phyloP scores from a whole-genome alignment of 306 rosid genomes.

The Acacia melanoxylon region DNA sequence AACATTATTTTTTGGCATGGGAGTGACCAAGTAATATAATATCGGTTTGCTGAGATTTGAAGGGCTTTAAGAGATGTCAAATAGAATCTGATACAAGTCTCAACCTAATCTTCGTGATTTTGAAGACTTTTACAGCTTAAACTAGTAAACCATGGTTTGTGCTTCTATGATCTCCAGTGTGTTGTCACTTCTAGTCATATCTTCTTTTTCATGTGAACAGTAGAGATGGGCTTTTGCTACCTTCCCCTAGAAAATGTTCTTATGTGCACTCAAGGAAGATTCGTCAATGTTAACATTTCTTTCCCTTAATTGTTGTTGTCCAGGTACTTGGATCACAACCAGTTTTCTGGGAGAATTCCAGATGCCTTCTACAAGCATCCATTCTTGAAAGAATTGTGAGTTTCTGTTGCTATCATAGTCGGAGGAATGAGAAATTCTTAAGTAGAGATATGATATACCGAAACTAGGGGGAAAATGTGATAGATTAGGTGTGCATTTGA shows the following conservation, averaged over 20 bases:
- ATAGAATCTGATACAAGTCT: slow-evolving; percentile 19
- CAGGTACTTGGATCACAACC: slow-evolving; percentile 98
- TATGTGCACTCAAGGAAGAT: not conserved
- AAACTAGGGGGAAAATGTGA: not conserved
- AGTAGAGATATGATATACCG: too few species aligned
- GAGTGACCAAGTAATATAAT: not conserved
- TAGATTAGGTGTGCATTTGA: too few species aligned
- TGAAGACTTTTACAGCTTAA: not conserved
- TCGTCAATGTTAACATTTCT: not conserved
- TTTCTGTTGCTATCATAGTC: slow-evolving; percentile 7
- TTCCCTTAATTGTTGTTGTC: not conserved
- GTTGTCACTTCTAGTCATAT: not conserved
- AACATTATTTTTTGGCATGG: not conserved
- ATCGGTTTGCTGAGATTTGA: not conserved
- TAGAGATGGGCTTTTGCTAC: slow-evolving; percentile 1
- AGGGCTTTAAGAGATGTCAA: not conserved
- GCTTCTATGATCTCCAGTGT: not conserved
- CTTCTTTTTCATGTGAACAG: not conserved
- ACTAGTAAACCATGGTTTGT: not conserved
- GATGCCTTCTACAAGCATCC: slow-evolving; percentile 88
- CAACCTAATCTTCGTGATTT: not conserved
- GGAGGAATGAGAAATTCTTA: not conserved
- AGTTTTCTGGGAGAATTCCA: slow-evolving; percentile 93
- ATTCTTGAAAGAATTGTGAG: slow-evolving; percentile 97
- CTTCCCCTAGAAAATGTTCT: not conserved